Percentiles rank a stretch among this genome's conserved stretches.
These are phyloP conservation scores for Lentinula sp. DNA, from an alignment of 768 basidiomycete genomes.

Conservation along the genomic window DNA sequence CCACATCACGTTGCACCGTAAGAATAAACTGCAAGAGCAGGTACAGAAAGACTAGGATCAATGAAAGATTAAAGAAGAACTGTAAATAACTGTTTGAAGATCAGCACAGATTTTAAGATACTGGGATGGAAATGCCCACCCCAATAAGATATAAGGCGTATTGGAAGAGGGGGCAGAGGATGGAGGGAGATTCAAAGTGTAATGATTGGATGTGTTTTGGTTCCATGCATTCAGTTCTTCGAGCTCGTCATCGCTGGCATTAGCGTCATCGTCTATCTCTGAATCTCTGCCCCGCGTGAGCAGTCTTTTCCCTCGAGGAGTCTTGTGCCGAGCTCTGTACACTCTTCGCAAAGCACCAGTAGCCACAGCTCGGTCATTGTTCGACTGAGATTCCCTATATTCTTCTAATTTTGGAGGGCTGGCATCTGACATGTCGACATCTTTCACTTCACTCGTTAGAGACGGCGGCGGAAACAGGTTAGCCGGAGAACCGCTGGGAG, in stretches of 20 bases:
- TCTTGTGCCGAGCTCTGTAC: constrained; percentile 53
- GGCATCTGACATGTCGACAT: constrained; percentile 71
- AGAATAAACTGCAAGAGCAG: constrained; percentile 81
- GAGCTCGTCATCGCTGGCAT: constrained; percentile 42
- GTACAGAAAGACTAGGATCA: constrained; percentile 76
- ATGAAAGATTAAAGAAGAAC: constrained; percentile 87
- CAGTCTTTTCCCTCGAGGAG: constrained; percentile 23
- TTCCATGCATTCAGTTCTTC: constrained; percentile 28
- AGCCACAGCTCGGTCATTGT: constrained; percentile 46
- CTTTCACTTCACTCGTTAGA: constrained; percentile 40
- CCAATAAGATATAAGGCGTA: constrained; percentile 76
- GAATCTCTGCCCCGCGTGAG: constrained; percentile 19
- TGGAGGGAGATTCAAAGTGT: constrained; percentile 76
- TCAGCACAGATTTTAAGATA: constrained; percentile 9
- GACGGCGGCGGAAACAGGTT: constrained; percentile 49
- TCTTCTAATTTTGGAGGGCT: constrained; percentile 53
- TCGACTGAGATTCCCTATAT: constrained; percentile 23
- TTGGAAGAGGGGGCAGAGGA: constrained; percentile 47
- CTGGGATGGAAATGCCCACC: constrained; percentile 43
- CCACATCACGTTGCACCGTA: constrained; percentile 87
- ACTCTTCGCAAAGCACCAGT: constrained; percentile 62
- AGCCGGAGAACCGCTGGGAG: constrained; percentile 49
- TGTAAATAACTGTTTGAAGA: constrained; percentile 68
- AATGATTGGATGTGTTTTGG: constrained; percentile 68
- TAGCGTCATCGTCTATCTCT: constrained; percentile 32